Base-by-base conservation (phyloP, 441 rosid species). In the Aquilaria agallochum region DNA sequence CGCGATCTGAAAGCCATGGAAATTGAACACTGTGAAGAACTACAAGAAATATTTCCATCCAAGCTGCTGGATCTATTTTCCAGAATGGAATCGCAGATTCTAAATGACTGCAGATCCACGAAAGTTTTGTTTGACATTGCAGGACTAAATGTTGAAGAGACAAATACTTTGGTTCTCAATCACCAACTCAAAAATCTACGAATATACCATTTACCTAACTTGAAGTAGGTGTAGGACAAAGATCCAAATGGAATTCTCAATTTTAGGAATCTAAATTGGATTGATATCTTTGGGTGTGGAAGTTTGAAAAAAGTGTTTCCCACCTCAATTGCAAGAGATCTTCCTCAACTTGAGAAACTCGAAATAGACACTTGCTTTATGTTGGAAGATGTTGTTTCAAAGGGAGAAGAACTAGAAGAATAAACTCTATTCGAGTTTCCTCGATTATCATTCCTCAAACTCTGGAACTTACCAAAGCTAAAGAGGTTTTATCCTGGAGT, bases 211-310 rank as follows among this genome's bases (percentile, higher is more conserved):
- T 55, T 70, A 49, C 74, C 70, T 52, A 65, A 67, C n/a, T 30
- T 79, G 70, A 75, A 67, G 72, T 56, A 55, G 9, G 13, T 78
- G 2, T 72, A 75, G 79, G 59, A 48, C 34, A 31, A 53, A 15
- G 70, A 76, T 57, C 62, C 62, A 3, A 31, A 9, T 31, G 66
- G 32, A 55, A 51, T 50, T 55, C 58, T 71, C n/a, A 53, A 52
- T 5, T 76, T 73, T 47, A 58, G 13, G 11, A 55, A 69, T 14
- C 68, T 74, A 5, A 32, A 34, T 0, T 1, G 0, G 1, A 47
- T 72, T 9, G 0, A 2, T 27, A 51, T 60, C 45, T 0, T 1
- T 0, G 7, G 40, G 1, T 76, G 80, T 56, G 15, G 49, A 10
- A 44, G 53, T 34, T 59, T 64, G 55, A 61, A 53, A 15, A 49